Evolutionary conservation across 768 basidiomycete genomes (phyloP), one percentile per base, ranked within the genome.

Genomic region (Agaricus bisporus): DNA sequence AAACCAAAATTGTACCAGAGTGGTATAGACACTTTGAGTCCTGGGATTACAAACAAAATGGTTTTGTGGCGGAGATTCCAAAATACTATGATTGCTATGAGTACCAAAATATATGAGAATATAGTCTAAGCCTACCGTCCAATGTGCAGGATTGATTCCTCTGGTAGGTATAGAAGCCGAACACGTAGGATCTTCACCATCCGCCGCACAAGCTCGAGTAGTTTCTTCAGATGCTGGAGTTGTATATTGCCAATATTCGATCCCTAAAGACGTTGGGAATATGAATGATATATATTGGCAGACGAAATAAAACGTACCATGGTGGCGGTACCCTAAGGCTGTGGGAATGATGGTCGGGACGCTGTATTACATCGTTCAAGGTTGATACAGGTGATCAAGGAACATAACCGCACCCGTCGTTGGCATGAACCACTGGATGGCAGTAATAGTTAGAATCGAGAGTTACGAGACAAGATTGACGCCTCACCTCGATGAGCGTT

Each of bases 331-430:
- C 5, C 79, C 79, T 8, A 80, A 56, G 2, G 59, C 60, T 3
- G 58, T 72, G 0, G 79, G 75, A 28, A 81, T 76, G 46, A 79
- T 70, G 0, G 78, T 81, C 1, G 79, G 77, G 9, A 80, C 78
- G 5, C 80, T 80, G 52, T 1, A 22, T 6, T 15, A 2, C 18
- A 29, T 46, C 9, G 17, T 46, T 46, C 15, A 14, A 17, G 5
- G 38, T 28, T 46, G 5, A 22, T 5, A 43, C 20, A 12, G 18
- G 18, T 26, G n/a, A 18, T 48, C 0, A 25, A 7, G 12, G 32
- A 11, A 32, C 3, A 2, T 36, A 17, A 48, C 47, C 63, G 37
- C 58, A 75, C 77, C 76, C 77, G 51, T 79, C 80, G 45, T 74
- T 68, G 3, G 74, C 72, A 59, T 81, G 78, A 1, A 80, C 78